These are phyloP conservation scores for Murraya koenigii DNA, from an alignment of 345 rosid species.

Conservation along the genomic window DNA sequence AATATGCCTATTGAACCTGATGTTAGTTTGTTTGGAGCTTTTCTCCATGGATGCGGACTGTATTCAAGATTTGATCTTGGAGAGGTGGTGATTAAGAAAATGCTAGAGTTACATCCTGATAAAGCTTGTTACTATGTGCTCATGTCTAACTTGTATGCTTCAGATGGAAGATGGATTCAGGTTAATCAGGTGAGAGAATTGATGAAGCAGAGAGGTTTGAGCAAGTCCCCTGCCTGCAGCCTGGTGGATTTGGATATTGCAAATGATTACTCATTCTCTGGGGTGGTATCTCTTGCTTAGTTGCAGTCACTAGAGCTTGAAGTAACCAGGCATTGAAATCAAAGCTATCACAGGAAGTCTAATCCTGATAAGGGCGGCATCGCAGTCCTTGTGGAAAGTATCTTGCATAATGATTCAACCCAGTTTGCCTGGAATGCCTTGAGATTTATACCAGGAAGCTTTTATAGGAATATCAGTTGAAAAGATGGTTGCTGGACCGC, in stretches of 20 bases:
- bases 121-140: conserved; percentile 82
- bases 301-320: background rate
- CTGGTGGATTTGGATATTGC: conserved; percentile 41
- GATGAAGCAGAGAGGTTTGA: conserved; percentile 66
- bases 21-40: conserved; percentile 59
- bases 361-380: background rate
- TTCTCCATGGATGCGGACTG: conserved; percentile 87
- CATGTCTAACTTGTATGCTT: conserved; percentile 71
- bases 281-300: conserved; percentile 28
- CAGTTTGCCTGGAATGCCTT: no score
- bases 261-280: conserved; percentile 17
- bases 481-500: no score
- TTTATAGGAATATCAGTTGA: no score
- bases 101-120: conserved; percentile 60
- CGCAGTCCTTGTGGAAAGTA: background rate
- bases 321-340: background rate
- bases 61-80: conserved; percentile 88
- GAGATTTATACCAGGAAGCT: no score
- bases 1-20: conserved; percentile 71
- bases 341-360: background rate
- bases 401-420: background rate
- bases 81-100: conserved; percentile 57
- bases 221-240: conserved; percentile 59
- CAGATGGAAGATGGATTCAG: conserved; percentile 77
- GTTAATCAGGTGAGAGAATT: conserved; percentile 61